Conservation (phyloP, 2,329 filamentous ascomycete species). For the Cryphonectria parasitica region DNA sequence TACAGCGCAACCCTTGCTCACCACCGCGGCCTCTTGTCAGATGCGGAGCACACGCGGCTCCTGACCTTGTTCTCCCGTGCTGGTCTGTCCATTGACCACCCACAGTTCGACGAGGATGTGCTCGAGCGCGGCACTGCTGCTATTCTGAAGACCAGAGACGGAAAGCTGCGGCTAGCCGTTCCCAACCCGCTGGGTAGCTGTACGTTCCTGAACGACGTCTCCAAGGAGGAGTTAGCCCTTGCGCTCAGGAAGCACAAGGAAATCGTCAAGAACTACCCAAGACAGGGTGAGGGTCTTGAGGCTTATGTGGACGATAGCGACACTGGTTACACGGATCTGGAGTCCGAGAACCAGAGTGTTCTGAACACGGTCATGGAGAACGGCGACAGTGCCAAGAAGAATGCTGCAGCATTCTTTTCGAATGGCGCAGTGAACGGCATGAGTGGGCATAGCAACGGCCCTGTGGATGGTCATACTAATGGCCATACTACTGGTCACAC, state of each 20-base stretch:
- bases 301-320: constrained; percentile 72
- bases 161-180: constrained; percentile 68
- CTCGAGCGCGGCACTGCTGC: constrained; percentile 68
- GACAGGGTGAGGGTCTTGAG: constrained; percentile 67
- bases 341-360: constrained; percentile 47
- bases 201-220: constrained; percentile 70
- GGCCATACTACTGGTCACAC: background rate
- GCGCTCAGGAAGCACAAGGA: constrained; percentile 67
- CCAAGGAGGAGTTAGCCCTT: constrained; percentile 62
- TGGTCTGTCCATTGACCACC: constrained; percentile 73
- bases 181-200: constrained; percentile 70
- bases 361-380: constrained; percentile 42
- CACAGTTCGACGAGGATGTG: constrained; percentile 67
- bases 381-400: constrained; percentile 42
- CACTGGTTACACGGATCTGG: constrained; percentile 59
- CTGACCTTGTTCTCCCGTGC: constrained; percentile 71
- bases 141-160: constrained; percentile 73
- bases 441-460: background rate
- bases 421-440: constrained; percentile 38
- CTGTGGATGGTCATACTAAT: background rate
- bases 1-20: constrained; percentile 72
- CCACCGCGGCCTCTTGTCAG: constrained; percentile 61
- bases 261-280: constrained; percentile 64
- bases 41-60: constrained; percentile 64
- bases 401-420: constrained; percentile 42